These are phyloP conservation scores for Alnus glutinosa DNA, from an alignment of 306 rosid species.

Conservation along the genomic window DNA sequence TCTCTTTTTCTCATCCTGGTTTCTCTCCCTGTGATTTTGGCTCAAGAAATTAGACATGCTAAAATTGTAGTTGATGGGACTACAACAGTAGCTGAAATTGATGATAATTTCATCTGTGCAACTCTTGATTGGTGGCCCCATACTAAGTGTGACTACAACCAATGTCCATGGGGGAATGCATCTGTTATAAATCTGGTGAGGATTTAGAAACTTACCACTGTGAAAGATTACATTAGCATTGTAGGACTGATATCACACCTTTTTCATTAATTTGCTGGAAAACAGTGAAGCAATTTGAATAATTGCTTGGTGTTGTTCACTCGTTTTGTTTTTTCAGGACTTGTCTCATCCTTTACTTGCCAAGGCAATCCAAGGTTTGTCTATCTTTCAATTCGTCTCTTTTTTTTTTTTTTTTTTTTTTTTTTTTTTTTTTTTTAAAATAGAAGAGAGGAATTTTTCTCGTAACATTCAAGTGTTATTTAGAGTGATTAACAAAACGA, in stretches of 20 bases:
- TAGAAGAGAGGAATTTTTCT: not conserved
- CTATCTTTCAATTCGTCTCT: conserved; percentile 14
- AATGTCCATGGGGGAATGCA: conserved; percentile 86
- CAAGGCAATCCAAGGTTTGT: conserved; percentile 82
- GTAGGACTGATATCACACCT: conserved; percentile 12
- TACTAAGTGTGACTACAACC: conserved; percentile 80
- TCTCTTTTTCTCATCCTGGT: conserved; percentile 50
- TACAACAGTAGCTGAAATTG: conserved; percentile 52
- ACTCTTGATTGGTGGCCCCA: conserved; percentile 99
- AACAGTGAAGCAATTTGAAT: conserved; percentile 20
- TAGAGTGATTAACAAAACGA: conserved; percentile 8
- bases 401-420: conserved; percentile 14
- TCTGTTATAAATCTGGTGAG: conserved; percentile 73
- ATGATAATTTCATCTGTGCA: conserved; percentile 83
- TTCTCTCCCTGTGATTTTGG: conserved; percentile 43
- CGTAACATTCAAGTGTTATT: conserved; percentile 8
- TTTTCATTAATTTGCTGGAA: conserved; percentile 14
- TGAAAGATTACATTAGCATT: conserved; percentile 21
- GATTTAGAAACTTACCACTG: conserved; percentile 16
- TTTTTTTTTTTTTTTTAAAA: conserved; percentile 8
- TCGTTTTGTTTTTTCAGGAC: conserved; percentile 54
- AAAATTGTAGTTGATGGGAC: conserved; percentile 59
- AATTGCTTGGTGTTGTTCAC: conserved; percentile 33
- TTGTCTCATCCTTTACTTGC: conserved; percentile 74
- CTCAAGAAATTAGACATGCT: conserved; percentile 49